These are phyloP conservation scores for Berkeleyomyces rouxiae DNA, from an alignment of 2,329 filamentous ascomycete species.

Conservation along the genomic window DNA sequence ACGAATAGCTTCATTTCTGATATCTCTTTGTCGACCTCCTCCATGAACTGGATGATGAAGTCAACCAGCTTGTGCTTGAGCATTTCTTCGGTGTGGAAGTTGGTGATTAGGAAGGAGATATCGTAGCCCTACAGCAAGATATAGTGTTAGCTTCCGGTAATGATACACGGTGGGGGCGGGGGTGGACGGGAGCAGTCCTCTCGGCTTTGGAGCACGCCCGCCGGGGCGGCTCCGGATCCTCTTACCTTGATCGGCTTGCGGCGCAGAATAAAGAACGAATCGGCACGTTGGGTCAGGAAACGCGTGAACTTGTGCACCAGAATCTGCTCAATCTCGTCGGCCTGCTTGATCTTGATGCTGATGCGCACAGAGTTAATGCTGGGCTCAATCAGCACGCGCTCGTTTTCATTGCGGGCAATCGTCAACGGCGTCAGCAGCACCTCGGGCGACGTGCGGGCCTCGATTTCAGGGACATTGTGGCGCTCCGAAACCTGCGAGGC, in stretches of 20 bases:
- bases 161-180: constrained; percentile 31
- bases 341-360: constrained; percentile 98
- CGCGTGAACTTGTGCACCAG: constrained; percentile 96
- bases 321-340: constrained; percentile 96
- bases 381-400: constrained; percentile 88
- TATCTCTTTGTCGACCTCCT: constrained; percentile 99
- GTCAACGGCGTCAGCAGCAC: constrained; percentile 81
- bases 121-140: constrained; percentile 51
- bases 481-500: constrained; percentile 91
- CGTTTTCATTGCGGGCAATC: constrained; percentile 89
- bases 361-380: constrained; percentile 94
- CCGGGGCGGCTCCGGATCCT: too few species aligned
- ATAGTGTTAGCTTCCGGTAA: not conserved
- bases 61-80: constrained; percentile 97
- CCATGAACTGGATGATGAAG: constrained; percentile 99
- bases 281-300: constrained; percentile 88
- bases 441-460: constrained; percentile 84
- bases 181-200: too few species aligned
- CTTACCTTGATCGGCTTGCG: constrained; percentile 68
- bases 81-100: constrained; percentile 98
- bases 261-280: constrained; percentile 91
- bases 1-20: constrained; percentile 99
- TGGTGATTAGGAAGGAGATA: constrained; percentile 96
- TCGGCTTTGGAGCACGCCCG: too few species aligned
- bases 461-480: constrained; percentile 96